Conservation (phyloP, 345 rosid species). For the Rhizophora apiculata region DNA sequence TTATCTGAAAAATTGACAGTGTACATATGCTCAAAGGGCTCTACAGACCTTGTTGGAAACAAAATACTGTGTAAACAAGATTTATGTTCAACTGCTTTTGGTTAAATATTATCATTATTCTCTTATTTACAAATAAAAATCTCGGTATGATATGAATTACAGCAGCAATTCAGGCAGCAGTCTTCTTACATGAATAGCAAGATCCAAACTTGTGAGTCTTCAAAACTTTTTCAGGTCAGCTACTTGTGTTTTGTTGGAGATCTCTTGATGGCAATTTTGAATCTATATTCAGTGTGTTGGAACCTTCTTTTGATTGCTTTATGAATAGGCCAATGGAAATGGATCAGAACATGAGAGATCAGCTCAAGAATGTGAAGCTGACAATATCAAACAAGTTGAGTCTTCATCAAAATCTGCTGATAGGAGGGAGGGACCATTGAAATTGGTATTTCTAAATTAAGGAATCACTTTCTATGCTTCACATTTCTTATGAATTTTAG, state of each 20-base stretch:
- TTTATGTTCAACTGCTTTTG: not conserved
- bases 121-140: not conserved
- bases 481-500: not conserved
- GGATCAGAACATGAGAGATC: constrained; percentile 16
- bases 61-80: not conserved
- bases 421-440: constrained; percentile 18
- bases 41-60: not conserved
- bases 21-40: not conserved
- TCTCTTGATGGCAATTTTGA: constrained; percentile 6
- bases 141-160: constrained; percentile 10
- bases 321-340: constrained; percentile 24
- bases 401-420: constrained; percentile 19
- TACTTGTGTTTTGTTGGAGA: not conserved
- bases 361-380: constrained; percentile 15
- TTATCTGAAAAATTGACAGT: not conserved
- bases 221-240: constrained; percentile 27
- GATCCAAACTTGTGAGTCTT: constrained; percentile 19
- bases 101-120: not conserved
- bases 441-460: constrained; percentile 21
- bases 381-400: constrained; percentile 15
- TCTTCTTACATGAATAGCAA: constrained; percentile 15
- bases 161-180: constrained; percentile 34
- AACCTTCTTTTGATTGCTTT: constrained; percentile 3
- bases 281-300: not conserved
- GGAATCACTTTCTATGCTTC: not conserved